phyloP scores from a whole-genome alignment of 1,139 yeast genomes.

The Geotrichum restrictum region DNA sequence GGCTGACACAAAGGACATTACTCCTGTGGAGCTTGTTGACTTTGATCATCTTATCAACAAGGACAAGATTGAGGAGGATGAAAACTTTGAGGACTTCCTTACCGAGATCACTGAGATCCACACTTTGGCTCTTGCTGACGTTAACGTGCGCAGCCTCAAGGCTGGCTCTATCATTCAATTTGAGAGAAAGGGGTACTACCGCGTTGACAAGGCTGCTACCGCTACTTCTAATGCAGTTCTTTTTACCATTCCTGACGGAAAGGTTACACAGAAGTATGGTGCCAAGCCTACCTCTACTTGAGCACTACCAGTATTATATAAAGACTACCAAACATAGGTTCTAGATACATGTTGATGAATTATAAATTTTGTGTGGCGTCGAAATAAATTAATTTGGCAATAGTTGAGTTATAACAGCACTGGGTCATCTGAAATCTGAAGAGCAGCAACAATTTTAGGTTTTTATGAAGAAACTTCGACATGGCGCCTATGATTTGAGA shows the following conservation, averaged over 20 bases:
- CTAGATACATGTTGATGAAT: no score
- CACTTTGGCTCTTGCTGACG: constrained; percentile 73
- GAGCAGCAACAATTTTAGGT: no score
- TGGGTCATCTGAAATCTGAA: no score
- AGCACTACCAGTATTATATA: background rate
- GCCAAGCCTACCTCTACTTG: constrained; percentile 44
- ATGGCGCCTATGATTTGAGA: no score
- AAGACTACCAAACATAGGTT: no score
- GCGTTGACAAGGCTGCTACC: constrained; percentile 61
- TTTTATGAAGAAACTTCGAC: no score
- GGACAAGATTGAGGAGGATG: constrained; percentile 94
- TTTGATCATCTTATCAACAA: constrained; percentile 94
- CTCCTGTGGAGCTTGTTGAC: constrained; percentile 75
- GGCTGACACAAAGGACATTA: constrained; percentile 68
- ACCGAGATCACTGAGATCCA: constrained; percentile 87
- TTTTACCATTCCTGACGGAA: constrained; percentile 96
- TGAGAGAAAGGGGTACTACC: constrained; percentile 95
- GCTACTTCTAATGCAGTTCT: constrained; percentile 55
- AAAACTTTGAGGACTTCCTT: constrained; percentile 86
- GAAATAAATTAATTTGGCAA: no score
- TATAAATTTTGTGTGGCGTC: no score
- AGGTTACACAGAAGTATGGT: constrained; percentile 79
- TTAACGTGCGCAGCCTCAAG: constrained; percentile 69
- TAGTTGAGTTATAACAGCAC: no score
- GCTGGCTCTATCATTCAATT: constrained; percentile 88